phyloP scores from a whole-genome alignment of 2,329 filamentous ascomycete species.

The Pseudogymnoascus sp. region DNA sequence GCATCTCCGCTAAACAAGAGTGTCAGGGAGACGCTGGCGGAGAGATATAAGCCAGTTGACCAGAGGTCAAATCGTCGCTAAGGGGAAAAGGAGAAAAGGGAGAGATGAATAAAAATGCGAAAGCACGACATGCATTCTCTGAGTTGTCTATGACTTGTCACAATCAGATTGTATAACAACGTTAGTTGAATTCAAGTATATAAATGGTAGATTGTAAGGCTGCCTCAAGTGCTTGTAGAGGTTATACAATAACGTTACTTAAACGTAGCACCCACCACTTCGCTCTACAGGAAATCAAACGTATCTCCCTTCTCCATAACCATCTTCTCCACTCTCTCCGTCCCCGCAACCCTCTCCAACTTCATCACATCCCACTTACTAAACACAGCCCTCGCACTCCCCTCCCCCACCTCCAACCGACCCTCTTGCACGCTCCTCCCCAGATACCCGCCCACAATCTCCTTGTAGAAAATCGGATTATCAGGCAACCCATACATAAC shows the following conservation, averaged over 20 bases:
- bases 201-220: not conserved
- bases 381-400: conserved; percentile 58
- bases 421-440: conserved; percentile 48
- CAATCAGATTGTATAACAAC: not conserved
- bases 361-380: conserved; percentile 83
- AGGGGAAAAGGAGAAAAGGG: too few species aligned
- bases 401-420: conserved; percentile 48
- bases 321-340: conserved; percentile 73
- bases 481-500: conserved; percentile 87
- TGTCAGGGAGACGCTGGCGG: conserved; percentile 44
- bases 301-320: conserved; percentile 75
- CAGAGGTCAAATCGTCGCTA: conserved; percentile 29
- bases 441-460: conserved; percentile 63
- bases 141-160: conserved; percentile 25
- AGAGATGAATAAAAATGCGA: too few species aligned
- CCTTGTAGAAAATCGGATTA: conserved; percentile 72
- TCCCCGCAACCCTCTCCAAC: conserved; percentile 80
- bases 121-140: too few species aligned
- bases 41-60: conserved; percentile 44
- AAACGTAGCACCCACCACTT: not conserved
- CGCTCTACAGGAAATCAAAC: conserved; percentile 71
- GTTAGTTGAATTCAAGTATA: conserved; percentile 10
- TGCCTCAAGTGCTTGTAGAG: not conserved
- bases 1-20: conserved; percentile 36
- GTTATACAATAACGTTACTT: not conserved